Evolutionary conservation across 2,329 filamentous ascomycete species (phyloP).

Genomic region (Fusarium pseudonygamai): DNA sequence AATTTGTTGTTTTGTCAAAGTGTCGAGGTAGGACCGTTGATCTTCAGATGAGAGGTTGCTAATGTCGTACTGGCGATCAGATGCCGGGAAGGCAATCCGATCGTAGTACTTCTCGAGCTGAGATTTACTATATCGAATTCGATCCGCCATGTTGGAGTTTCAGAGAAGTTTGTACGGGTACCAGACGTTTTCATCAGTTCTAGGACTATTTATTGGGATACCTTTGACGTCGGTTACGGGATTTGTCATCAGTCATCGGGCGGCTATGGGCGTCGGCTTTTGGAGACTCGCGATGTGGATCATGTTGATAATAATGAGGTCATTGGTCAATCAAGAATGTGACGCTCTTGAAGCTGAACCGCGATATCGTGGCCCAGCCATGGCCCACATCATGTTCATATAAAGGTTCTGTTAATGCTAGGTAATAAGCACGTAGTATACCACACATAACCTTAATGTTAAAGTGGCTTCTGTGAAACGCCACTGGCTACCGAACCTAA

Average conservation of each 20-base stretch:
- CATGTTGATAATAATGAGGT: background rate
- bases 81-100: background rate
- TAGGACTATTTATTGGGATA: too few relatives aligned
- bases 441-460: background rate
- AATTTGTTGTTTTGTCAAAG: background rate
- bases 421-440: background rate
- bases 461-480: background rate
- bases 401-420: too few relatives aligned
- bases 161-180: too few relatives aligned
- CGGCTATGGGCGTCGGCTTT: background rate
- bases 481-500: background rate
- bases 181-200: too few relatives aligned
- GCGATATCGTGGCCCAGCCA: background rate
- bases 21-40: background rate
- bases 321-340: background rate
- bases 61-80: background rate
- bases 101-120: constrained; percentile 13
- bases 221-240: background rate
- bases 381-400: too few relatives aligned
- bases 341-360: background rate
- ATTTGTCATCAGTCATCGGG: background rate
- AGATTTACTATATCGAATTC: background rate
- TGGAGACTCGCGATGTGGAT: background rate
- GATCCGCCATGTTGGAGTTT: constrained; percentile 1
- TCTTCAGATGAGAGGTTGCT: background rate